These are phyloP conservation scores for Arctium lappa DNA, from an alignment of 129 eudicot species.

Conservation along the genomic window DNA sequence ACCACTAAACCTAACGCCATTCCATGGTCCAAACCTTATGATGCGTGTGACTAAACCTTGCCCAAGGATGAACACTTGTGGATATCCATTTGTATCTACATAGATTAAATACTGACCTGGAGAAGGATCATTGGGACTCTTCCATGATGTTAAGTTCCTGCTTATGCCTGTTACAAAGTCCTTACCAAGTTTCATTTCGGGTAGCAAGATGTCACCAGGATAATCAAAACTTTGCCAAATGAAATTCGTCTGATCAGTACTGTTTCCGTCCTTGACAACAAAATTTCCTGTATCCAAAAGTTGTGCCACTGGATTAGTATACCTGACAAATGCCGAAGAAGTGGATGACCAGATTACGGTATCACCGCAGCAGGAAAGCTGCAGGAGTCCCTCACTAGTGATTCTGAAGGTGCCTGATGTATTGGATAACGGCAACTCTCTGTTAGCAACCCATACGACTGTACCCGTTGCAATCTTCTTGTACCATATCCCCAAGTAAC, in stretches of 20 bases:
- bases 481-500: slow-evolving; percentile 25
- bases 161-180: not conserved
- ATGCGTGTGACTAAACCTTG: slow-evolving; percentile 2
- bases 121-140: slow-evolving; percentile 22
- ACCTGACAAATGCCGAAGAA: not conserved
- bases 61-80: slow-evolving; percentile 14
- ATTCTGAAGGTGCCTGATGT: not conserved
- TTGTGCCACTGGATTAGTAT: slow-evolving; percentile 16
- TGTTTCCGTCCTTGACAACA: not conserved
- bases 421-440: slow-evolving; percentile 14
- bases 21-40: slow-evolving; percentile 41
- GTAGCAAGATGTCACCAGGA: not conserved
- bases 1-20: slow-evolving; percentile 36
- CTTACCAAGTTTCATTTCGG: slow-evolving; percentile 11
- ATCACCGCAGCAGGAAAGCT: slow-evolving; percentile 18
- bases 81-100: slow-evolving; percentile 12
- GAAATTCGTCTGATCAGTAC: not conserved
- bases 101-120: not conserved
- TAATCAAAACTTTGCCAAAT: slow-evolving; percentile 15
- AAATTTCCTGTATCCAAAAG: slow-evolving; percentile 31
- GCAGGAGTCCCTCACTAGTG: not conserved
- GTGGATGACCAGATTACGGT: slow-evolving; percentile 22
- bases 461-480: slow-evolving; percentile 14
- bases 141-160: slow-evolving; percentile 21
- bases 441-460: slow-evolving; percentile 31